Conservation (phyloP, 495 filamentous ascomycete species). For the Aspergillus indologenus region DNA sequence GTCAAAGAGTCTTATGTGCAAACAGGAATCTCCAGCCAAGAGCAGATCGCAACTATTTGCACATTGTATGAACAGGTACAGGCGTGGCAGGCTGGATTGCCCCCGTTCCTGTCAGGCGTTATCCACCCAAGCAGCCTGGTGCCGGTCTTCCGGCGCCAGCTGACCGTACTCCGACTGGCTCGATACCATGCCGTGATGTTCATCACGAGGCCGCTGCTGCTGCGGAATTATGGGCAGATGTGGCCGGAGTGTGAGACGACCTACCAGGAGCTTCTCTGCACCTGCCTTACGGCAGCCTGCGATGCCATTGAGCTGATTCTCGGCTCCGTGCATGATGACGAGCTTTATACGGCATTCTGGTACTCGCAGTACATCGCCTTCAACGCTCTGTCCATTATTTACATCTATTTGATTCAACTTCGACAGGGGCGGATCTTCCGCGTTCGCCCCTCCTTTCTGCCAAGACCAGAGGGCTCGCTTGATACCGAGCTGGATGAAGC, state of each 20-base stretch:
- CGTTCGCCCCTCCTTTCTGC: constrained; percentile 5
- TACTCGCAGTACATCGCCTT: constrained; percentile 33
- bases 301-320: constrained; percentile 26
- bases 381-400: constrained; percentile 31
- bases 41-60: constrained; percentile 19
- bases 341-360: constrained; percentile 28
- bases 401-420: constrained; percentile 27
- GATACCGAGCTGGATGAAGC: constrained; percentile 11
- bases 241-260: constrained; percentile 16
- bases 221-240: constrained; percentile 23
- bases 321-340: constrained; percentile 23
- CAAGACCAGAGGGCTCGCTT: background rate
- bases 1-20: constrained; percentile 26
- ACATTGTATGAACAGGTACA: constrained; percentile 13
- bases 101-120: constrained; percentile 21
- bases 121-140: constrained; percentile 28
- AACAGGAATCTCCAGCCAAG: constrained; percentile 14
- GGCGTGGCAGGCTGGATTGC: constrained; percentile 25
- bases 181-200: constrained; percentile 28
- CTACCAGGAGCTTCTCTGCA: constrained; percentile 17
- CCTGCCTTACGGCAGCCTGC: constrained; percentile 22
- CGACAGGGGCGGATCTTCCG: constrained; percentile 20
- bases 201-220: constrained; percentile 25
- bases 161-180: constrained; percentile 26
- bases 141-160: constrained; percentile 24